A percentile compares a stretch with the other conserved stretches of the same genome.
Conservation (phyloP, 2,329 filamentous ascomycete genomes). For the Fusarium proliferatum region DNA sequence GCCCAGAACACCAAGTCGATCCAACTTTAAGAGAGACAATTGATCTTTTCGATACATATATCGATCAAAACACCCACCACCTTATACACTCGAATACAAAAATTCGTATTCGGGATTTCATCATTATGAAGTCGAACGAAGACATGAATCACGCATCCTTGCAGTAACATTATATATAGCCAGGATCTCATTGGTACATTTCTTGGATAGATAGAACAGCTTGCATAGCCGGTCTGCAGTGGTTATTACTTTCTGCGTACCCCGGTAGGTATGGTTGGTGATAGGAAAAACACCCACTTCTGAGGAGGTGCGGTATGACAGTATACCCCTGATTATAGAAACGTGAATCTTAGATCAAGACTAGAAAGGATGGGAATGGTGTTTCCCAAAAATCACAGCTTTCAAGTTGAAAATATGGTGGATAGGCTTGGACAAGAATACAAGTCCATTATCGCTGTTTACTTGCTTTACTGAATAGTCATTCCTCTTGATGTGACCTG, state of each 20-base stretch:
- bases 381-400: not conserved
- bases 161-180: constrained; percentile 33
- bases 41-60: constrained; percentile 33
- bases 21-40: constrained; percentile 53
- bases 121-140: constrained; percentile 37
- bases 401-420: not conserved
- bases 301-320: constrained; percentile 3
- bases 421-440: constrained; percentile 25
- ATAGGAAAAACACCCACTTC: constrained; percentile 16
- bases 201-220: constrained; percentile 30
- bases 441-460: constrained; percentile 24
- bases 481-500: constrained; percentile 5
- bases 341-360: constrained; percentile 18
- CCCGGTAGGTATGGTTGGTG: constrained; percentile 8
- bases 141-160: constrained; percentile 28
- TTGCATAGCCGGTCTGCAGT: constrained; percentile 11
- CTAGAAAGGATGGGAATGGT: constrained; percentile 2
- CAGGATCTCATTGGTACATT: constrained; percentile 38
- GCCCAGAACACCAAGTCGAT: constrained; percentile 52
- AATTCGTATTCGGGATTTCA: constrained; percentile 21
- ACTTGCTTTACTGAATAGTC: constrained; percentile 11
- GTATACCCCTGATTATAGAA: constrained; percentile 24
- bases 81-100: constrained; percentile 16
- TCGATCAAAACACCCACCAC: not conserved
- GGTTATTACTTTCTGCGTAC: not conserved